These are phyloP conservation scores for Nemania abortiva DNA, from an alignment of 2,329 filamentous ascomycete species.

Conservation along the genomic window DNA sequence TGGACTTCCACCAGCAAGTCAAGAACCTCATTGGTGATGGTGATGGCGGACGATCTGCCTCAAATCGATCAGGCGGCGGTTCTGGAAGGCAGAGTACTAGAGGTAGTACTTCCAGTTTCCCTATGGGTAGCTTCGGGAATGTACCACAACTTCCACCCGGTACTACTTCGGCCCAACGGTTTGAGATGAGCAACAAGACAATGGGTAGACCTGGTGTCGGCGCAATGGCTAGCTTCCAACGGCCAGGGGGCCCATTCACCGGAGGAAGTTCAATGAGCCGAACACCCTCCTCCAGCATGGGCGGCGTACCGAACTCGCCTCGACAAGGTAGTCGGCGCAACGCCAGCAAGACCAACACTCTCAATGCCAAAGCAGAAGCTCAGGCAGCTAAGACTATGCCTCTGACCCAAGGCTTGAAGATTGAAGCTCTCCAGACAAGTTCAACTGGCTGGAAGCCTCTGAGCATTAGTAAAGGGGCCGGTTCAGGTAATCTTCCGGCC, in stretches of 20 bases:
- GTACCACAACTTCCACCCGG: slow-evolving; percentile 70
- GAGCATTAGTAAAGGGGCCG: slow-evolving; percentile 67
- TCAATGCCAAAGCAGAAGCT: slow-evolving; percentile 68
- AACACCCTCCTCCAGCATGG: slow-evolving; percentile 69
- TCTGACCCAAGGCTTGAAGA: slow-evolving; percentile 82
- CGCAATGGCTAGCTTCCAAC: slow-evolving; percentile 70
- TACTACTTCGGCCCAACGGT: slow-evolving; percentile 82
- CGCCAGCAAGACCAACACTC: slow-evolving; percentile 73
- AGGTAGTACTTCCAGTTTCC: slow-evolving; percentile 63
- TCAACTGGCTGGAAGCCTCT: slow-evolving; percentile 90
- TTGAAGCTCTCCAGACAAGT: slow-evolving; percentile 82
- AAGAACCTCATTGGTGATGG: slow-evolving; percentile 86
- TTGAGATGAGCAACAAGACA: slow-evolving; percentile 69
- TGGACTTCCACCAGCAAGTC: slow-evolving; percentile 93
- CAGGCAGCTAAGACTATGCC: slow-evolving; percentile 90
- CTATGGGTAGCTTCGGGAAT: slow-evolving; percentile 78
- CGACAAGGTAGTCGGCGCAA: slow-evolving; percentile 74
- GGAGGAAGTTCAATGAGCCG: slow-evolving; percentile 73
- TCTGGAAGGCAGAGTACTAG: slow-evolving; percentile 65
- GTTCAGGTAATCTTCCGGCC: slow-evolving; percentile 58
- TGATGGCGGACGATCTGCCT: slow-evolving; percentile 71
- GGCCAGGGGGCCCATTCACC: slow-evolving; percentile 73
- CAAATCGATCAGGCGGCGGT: slow-evolving; percentile 69
- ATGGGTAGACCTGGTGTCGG: slow-evolving; percentile 62
- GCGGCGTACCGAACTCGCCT: slow-evolving; percentile 75